Evolutionary conservation across 805 yeast species (phyloP).

Genomic region (Metschnikowia lochheadii): DNA sequence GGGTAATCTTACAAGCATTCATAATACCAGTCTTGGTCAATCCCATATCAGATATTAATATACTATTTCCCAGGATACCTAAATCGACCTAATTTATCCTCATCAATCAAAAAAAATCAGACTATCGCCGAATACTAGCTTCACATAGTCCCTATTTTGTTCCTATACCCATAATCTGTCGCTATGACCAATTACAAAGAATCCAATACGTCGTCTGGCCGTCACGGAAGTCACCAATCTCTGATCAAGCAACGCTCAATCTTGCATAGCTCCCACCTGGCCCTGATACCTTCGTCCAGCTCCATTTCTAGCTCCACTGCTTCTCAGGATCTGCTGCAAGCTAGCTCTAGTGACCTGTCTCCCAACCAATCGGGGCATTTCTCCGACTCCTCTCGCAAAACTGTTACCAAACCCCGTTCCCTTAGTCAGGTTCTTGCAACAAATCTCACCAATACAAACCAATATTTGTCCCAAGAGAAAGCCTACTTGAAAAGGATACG

Average conservation of each 20-base stretch:
- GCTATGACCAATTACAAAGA: constrained; percentile 1
- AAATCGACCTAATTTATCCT: no score
- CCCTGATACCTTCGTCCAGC: constrained; percentile 1
- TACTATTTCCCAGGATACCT: no score
- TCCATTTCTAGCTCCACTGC: background rate
- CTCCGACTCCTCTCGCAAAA: constrained; percentile 10
- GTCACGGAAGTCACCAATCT: background rate
- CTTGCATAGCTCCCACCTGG: background rate
- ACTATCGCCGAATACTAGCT: no score
- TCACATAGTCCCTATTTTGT: no score
- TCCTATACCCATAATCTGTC: background rate
- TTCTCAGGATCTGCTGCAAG: constrained; percentile 1
- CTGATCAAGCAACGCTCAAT: background rate
- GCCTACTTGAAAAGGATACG: constrained; percentile 60
- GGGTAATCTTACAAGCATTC: no score
- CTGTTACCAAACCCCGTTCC: constrained; percentile 9
- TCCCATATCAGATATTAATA: no score
- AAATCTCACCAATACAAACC: constrained; percentile 23
- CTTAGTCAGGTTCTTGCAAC: constrained; percentile 15
- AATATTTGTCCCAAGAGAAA: constrained; percentile 60
- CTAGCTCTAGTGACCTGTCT: background rate
- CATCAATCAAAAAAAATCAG: no score
- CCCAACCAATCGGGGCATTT: background rate
- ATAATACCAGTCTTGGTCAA: no score
- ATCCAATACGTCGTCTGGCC: background rate